Evolutionary conservation across 1,284 basidiomycete species (phyloP), one percentile per base, ranked within the genome.

Genomic region (Ustilago shanxiensis): DNA sequence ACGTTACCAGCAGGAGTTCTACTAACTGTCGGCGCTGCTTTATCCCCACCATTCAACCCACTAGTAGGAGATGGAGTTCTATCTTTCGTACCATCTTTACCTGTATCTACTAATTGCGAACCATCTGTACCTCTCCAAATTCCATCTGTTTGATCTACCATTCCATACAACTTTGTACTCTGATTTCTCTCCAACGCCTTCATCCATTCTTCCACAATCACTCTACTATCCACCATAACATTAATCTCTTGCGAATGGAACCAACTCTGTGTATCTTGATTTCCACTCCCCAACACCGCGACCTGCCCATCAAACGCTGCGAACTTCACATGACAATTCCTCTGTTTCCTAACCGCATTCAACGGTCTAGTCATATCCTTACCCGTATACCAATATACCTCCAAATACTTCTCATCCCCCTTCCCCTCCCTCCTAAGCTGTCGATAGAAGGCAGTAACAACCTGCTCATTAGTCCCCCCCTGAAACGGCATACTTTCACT

Each of bases 221-320:
- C 87, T 33, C 88, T 82, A 24, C 88, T 90, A 84, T 93, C 92
- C 55, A 93, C 88, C 89, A 93, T 90, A 65, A 93, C 88, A 83
- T 93, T 93, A 80, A 91, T 89, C 83, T 93, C 92, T 77, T 92
- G 91, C 45, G 90, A 91, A 85, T 93, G 93, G 88, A 90, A 93
- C 91, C 92, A 93, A 18, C 89, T 90, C 83, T 93, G 91, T 22
- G 84, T 85, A 55, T 85, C 84, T 63, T 90, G 90, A 81, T 91
- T 92, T 9, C 91, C 91, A 64, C 89, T 91, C 4, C 92, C 92
- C 28, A 90, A 87, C 66, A 93, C 93, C 22, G 89, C 90, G 31
- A 93, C 90, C 77, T 89, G 88, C 72, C 90, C 90, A 80, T 93
- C 92, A 72, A 92, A 89, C 39, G 90, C 88, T 83, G 92, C 92